A percentile compares a stretch with the other conserved stretches of the same genome.
These are phyloP conservation scores for Leccinum uliginosum DNA, from an alignment of 768 basidiomycete species.

Conservation along the genomic window DNA sequence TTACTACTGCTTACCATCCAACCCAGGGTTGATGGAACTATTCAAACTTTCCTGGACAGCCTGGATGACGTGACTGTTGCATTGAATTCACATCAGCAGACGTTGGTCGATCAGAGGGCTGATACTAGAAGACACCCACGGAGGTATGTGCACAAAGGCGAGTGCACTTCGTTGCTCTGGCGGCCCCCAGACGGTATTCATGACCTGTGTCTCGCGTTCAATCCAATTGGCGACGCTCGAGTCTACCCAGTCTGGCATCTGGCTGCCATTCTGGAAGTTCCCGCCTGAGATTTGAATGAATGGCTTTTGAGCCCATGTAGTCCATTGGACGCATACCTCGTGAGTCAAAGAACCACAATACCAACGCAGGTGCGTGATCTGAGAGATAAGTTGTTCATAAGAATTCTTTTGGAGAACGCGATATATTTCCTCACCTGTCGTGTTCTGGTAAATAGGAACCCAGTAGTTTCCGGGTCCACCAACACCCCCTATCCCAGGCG, in stretches of 20 bases:
- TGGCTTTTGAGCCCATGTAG: not conserved
- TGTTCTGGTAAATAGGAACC: slow-evolving; percentile 58
- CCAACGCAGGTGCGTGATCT: slow-evolving; percentile 46
- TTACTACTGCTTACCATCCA: slow-evolving; percentile 31
- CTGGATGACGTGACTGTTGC: slow-evolving; percentile 26
- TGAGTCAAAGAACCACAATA: slow-evolving; percentile 78
- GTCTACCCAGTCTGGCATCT: slow-evolving; percentile 68
- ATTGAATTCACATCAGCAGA: not conserved
- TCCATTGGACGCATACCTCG: slow-evolving; percentile 38
- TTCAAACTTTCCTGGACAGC: slow-evolving; percentile 33
- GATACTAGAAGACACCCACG: slow-evolving; percentile 38
- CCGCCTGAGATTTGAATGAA: slow-evolving; percentile 39
- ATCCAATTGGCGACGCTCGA: slow-evolving; percentile 60
- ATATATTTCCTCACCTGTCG: slow-evolving; percentile 25
- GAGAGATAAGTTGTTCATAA: not conserved
- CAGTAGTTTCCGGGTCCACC: slow-evolving; percentile 71
- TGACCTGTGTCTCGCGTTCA: slow-evolving; percentile 42
- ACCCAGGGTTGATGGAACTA: slow-evolving; percentile 38
- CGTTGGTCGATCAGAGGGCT: not conserved
- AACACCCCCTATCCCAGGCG: slow-evolving; percentile 56
- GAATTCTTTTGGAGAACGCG: not conserved
- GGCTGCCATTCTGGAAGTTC: slow-evolving; percentile 39
- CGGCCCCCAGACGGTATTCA: slow-evolving; percentile 59
- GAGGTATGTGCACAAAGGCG: slow-evolving; percentile 75
- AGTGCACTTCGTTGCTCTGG: slow-evolving; percentile 49